A percentile compares a stretch with the other conserved stretches of the same genome.
Evolutionary conservation across 768 basidiomycete species (phyloP).

Genomic region (Phaeotremella skinneri): DNA sequence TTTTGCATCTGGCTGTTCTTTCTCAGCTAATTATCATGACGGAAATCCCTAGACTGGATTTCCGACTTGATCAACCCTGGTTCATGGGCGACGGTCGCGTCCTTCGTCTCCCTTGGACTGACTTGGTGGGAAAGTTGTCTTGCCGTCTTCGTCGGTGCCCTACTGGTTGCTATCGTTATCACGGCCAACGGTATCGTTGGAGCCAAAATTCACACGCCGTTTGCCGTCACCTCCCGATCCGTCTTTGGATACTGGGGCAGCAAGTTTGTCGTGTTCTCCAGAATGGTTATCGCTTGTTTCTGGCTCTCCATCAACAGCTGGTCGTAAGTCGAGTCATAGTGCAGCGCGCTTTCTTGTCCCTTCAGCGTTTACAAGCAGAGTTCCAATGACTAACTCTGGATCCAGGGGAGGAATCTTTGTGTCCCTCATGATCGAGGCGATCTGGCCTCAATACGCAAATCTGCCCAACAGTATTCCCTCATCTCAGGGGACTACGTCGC

Average conservation of each 20-base stretch:
- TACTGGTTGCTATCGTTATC: constrained; percentile 62
- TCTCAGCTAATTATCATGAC: constrained; percentile 2
- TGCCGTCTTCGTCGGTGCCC: constrained; percentile 80
- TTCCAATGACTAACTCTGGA: background rate
- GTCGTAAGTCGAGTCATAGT: constrained; percentile 12
- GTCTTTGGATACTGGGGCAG: constrained; percentile 41
- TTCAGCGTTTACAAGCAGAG: background rate
- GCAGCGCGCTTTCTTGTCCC: background rate
- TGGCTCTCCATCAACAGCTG: constrained; percentile 30
- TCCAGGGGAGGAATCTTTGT: constrained; percentile 27
- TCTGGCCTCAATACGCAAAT: constrained; percentile 36
- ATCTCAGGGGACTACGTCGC: constrained; percentile 24
- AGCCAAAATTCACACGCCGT: constrained; percentile 35
- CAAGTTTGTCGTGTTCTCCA: constrained; percentile 40
- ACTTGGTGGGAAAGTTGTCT: constrained; percentile 72
- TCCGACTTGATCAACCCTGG: constrained; percentile 34
- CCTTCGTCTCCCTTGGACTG: constrained; percentile 32
- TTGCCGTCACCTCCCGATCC: constrained; percentile 37
- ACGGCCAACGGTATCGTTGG: constrained; percentile 43
- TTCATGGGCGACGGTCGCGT: constrained; percentile 33
- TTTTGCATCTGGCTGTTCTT: background rate
- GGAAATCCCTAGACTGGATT: constrained; percentile 27
- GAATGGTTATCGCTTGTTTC: constrained; percentile 37
- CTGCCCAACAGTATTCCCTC: constrained; percentile 26
- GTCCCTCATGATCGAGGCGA: constrained; percentile 30